phyloP scores from a whole-genome alignment of 1,284 basidiomycete species.

The Fomitopsis betulina region DNA sequence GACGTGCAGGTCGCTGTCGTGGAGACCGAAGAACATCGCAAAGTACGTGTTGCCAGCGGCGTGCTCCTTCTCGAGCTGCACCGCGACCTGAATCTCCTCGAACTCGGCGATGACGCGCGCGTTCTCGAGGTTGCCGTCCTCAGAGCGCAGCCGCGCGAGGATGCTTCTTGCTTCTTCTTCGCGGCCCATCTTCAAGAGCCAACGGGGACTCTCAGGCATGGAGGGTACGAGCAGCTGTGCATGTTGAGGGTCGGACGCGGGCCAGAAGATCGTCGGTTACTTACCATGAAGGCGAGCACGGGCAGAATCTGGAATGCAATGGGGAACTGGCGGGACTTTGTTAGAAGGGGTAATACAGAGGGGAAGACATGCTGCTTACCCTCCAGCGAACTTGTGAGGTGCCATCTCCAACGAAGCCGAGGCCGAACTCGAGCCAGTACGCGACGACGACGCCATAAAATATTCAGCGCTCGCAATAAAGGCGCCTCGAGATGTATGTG shows the following conservation, averaged over 20 bases:
- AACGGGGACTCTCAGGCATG: slow-evolving; percentile 47
- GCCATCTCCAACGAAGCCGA: slow-evolving; percentile 44
- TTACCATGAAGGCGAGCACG: slow-evolving; percentile 36
- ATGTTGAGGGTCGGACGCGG: no score
- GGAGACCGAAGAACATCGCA: slow-evolving; percentile 43
- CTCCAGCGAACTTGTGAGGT: slow-evolving; percentile 37
- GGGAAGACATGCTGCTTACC: no score
- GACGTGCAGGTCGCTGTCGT: slow-evolving; percentile 39
- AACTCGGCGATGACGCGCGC: slow-evolving; percentile 25
- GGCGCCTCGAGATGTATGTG: slow-evolving; percentile 39
- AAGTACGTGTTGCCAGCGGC: slow-evolving; percentile 39
- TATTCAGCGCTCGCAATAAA: slow-evolving; percentile 37
- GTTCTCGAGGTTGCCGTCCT: slow-evolving; percentile 23
- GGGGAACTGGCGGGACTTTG: slow-evolving; percentile 34
- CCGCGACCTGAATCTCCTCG: slow-evolving; percentile 39
- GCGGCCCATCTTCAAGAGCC: slow-evolving; percentile 49
- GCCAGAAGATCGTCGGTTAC: no score
- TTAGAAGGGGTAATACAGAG: no score
- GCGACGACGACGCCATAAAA: slow-evolving; percentile 49
- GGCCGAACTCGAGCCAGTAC: slow-evolving; percentile 51
- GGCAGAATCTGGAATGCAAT: slow-evolving; percentile 47
- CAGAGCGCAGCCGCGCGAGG: slow-evolving; percentile 31
- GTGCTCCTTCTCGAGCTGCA: slow-evolving; percentile 38
- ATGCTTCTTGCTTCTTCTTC: slow-evolving; percentile 40
- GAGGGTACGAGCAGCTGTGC: neutral